A percentile compares a stretch with the other conserved stretches of the same genome.
phyloP scores from a whole-genome alignment of 345 rosid genomes.

The Salix koriyanagi region DNA sequence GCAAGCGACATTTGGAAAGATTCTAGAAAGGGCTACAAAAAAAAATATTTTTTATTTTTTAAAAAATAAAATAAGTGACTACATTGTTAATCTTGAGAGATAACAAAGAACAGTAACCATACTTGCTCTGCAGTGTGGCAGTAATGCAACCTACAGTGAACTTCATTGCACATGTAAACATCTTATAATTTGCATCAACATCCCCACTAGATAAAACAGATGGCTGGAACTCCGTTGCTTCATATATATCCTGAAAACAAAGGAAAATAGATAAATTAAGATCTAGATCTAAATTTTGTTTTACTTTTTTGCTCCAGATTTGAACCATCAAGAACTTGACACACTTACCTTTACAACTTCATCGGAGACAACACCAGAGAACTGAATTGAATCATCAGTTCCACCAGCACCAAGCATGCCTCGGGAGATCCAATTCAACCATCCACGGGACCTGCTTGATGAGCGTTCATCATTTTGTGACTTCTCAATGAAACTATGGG shows the following conservation, averaged over 20 bases:
- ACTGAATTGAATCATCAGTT: constrained; percentile 85
- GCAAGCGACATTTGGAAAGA: too few relatives aligned
- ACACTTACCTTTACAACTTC: constrained; percentile 79
- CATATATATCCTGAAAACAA: constrained; percentile 73
- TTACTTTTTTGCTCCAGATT: neutral
- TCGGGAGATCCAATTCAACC: constrained; percentile 95
- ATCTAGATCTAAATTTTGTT: too few relatives aligned
- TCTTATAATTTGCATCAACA: constrained; percentile 40
- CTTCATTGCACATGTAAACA: constrained; percentile 50
- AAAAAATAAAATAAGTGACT: neutral
- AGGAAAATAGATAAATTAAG: constrained; percentile 4
- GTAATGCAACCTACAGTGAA: constrained; percentile 48
- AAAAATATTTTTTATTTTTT: too few relatives aligned
- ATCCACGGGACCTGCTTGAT: constrained; percentile 66
- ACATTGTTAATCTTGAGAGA: neutral
- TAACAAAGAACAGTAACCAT: constrained; percentile 18
- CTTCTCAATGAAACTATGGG: constrained; percentile 37
- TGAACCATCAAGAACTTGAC: neutral
- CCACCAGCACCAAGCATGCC: constrained; percentile 99
- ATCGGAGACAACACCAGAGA: constrained; percentile 89
- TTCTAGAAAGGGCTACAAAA: too few relatives aligned
- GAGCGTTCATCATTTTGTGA: constrained; percentile 50
- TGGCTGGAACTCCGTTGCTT: constrained; percentile 80
- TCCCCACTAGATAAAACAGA: constrained; percentile 34
- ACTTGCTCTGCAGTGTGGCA: constrained; percentile 50